These are phyloP conservation scores for Dissophora globulifera DNA, from an alignment of 192 early-diverging fungal species.

Conservation along the genomic window DNA sequence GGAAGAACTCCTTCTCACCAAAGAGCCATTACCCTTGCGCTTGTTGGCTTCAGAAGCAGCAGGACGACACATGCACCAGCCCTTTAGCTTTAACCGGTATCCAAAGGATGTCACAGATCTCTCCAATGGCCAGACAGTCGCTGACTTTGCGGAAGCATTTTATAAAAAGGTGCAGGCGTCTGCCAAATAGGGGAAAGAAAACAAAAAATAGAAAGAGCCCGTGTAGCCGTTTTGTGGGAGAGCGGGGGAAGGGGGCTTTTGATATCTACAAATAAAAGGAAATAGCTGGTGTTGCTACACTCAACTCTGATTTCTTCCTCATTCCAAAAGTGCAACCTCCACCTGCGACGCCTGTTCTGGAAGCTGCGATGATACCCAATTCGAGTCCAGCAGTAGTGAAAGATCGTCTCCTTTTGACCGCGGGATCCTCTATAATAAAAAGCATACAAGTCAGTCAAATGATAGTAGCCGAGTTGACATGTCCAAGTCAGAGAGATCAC, in stretches of 20 bases:
- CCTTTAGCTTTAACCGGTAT: slow-evolving; percentile 71
- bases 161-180: slow-evolving; percentile 46
- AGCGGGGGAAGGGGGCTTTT: too few relatives aligned
- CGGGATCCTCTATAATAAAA: slow-evolving; percentile 47
- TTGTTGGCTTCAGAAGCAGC: slow-evolving; percentile 56
- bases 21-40: slow-evolving; percentile 51
- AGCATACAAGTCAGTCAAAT: slow-evolving; percentile 1
- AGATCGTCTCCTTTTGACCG: slow-evolving; percentile 59
- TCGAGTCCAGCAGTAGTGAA: slow-evolving; percentile 64
- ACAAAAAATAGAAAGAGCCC: neutral
- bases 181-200: neutral
- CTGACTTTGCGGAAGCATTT: slow-evolving; percentile 77
- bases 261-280: too few relatives aligned
- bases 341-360: slow-evolving; percentile 32
- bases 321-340: slow-evolving; percentile 16
- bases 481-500: neutral
- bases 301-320: too few relatives aligned
- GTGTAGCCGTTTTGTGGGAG: neutral
- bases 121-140: slow-evolving; percentile 73
- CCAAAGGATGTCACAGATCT: slow-evolving; percentile 81
- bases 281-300: too few relatives aligned
- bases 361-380: slow-evolving; percentile 66
- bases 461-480: neutral
- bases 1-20: slow-evolving; percentile 71
- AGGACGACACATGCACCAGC: slow-evolving; percentile 46